A percentile compares a stretch with the other conserved stretches of the same genome.
Conservation (phyloP, 805 yeast genomes). For the Saccharomycopsis sp. region DNA sequence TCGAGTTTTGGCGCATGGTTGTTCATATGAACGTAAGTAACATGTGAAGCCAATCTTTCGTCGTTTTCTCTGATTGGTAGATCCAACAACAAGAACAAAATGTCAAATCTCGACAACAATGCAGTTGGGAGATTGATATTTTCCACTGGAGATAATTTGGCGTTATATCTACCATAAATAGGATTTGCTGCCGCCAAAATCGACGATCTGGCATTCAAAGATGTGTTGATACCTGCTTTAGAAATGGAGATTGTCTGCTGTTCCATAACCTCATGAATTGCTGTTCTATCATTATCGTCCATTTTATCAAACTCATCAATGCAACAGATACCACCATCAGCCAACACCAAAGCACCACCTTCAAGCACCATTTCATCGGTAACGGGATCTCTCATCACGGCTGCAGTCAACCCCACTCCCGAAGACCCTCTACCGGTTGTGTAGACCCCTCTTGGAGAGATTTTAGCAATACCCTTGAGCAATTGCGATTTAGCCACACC, state of each 20-base stretch:
- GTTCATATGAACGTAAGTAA: slow-evolving; percentile 92
- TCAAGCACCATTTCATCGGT: slow-evolving; percentile 97
- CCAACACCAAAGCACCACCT: slow-evolving; percentile 95
- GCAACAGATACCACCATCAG: slow-evolving; percentile 97
- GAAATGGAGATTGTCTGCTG: slow-evolving; percentile 97
- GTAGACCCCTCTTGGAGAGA: slow-evolving; percentile 94
- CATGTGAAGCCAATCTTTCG: slow-evolving; percentile 85
- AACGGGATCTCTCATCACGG: slow-evolving; percentile 98
- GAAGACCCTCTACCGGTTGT: slow-evolving; percentile 99
- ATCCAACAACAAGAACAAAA: slow-evolving; percentile 81
- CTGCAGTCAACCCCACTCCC: slow-evolving; percentile 98
- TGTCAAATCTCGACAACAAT: slow-evolving; percentile 86
- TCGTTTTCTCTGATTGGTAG: slow-evolving; percentile 74
- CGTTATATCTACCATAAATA: slow-evolving; percentile 87
- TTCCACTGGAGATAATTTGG: slow-evolving; percentile 83
- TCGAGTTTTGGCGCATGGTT: slow-evolving; percentile 71
- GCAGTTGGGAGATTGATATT: slow-evolving; percentile 97
- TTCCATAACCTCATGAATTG: slow-evolving; percentile 99
- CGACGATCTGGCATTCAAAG: slow-evolving; percentile 91
- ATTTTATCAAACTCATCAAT: too few relatives aligned
- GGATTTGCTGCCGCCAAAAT: slow-evolving; percentile 99
- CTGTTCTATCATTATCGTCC: slow-evolving; percentile 96
- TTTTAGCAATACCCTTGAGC: slow-evolving; percentile 80
- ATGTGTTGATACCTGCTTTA: slow-evolving; percentile 95
- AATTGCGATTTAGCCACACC: slow-evolving; percentile 99